Evolutionary conservation across 2,329 filamentous ascomycete species (phyloP).

Genomic region (Arachnomyces sp.): DNA sequence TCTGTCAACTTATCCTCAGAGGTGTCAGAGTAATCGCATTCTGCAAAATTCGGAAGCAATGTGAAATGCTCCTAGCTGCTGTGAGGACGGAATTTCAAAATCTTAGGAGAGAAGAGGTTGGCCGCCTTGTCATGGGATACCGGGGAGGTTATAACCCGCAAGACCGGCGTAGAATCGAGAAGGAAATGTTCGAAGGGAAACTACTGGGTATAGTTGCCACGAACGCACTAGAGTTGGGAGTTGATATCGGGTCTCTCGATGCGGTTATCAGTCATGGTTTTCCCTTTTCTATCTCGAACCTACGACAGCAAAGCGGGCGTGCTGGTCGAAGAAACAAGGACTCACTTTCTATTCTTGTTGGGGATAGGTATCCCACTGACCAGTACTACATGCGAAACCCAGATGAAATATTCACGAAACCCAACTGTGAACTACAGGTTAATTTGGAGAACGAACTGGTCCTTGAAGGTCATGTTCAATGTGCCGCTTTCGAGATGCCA

Average conservation of each 20-base stretch:
- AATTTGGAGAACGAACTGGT: slow-evolving; percentile 89
- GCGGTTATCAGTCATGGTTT: slow-evolving; percentile 92
- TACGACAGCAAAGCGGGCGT: slow-evolving; percentile 88
- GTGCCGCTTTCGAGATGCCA: slow-evolving; percentile 90
- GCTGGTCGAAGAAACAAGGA: slow-evolving; percentile 90
- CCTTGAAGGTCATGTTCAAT: slow-evolving; percentile 89
- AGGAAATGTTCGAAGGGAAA: slow-evolving; percentile 94
- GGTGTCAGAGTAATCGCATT: slow-evolving; percentile 92
- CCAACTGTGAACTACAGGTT: slow-evolving; percentile 81
- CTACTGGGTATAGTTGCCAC: slow-evolving; percentile 90
- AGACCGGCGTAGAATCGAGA: slow-evolving; percentile 80
- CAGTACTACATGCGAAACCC: slow-evolving; percentile 98
- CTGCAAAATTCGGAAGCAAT: slow-evolving; percentile 78
- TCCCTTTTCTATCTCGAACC: slow-evolving; percentile 88
- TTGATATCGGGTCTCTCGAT: slow-evolving; percentile 91
- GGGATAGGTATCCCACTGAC: slow-evolving; percentile 82
- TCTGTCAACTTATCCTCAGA: slow-evolving; percentile 79
- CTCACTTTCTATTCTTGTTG: slow-evolving; percentile 80
- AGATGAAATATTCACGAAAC: slow-evolving; percentile 81
- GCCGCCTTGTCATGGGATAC: slow-evolving; percentile 84
- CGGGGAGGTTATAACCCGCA: slow-evolving; percentile 90
- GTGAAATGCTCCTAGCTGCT: slow-evolving; percentile 73
- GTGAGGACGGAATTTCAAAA: slow-evolving; percentile 69
- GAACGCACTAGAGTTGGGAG: slow-evolving; percentile 82
- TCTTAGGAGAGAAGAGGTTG: slow-evolving; percentile 67